phyloP scores from a whole-genome alignment of 257 asterid genomes.

The Plectranthus barbatus region DNA sequence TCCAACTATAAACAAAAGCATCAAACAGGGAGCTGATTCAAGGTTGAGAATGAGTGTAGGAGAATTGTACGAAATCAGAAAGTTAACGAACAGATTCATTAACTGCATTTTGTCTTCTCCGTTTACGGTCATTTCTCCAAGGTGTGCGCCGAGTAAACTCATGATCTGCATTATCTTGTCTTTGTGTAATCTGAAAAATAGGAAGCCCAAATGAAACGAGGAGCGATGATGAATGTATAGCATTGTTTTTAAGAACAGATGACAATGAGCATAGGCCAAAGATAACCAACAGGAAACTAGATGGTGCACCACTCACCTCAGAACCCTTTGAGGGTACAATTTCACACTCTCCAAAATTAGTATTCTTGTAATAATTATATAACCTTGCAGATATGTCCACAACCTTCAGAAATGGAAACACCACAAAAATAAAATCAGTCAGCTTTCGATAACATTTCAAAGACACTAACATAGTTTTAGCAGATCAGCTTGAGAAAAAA shows the following conservation, averaged over 20 bases:
- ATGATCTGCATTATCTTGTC: constrained; percentile 20
- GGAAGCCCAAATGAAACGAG: constrained; percentile 9
- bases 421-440: background rate
- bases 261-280: constrained; percentile 3
- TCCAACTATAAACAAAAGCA: constrained; percentile 7
- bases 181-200: constrained; percentile 31
- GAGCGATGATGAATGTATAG: background rate
- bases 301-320: constrained; percentile 37
- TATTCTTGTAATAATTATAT: constrained; percentile 30
- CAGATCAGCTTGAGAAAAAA: constrained; percentile 3
- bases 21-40: background rate
- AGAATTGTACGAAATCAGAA: constrained; percentile 3
- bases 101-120: constrained; percentile 30
- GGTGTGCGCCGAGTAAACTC: constrained; percentile 23
- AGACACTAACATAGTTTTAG: background rate
- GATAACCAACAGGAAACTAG: constrained; percentile 9
- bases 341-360: constrained; percentile 41
- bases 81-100: constrained; percentile 29
- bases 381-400: constrained; percentile 62
- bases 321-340: constrained; percentile 25
- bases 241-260: background rate
- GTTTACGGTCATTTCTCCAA: constrained; percentile 22
- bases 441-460: background rate
- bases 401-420: constrained; percentile 37
- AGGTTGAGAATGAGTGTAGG: background rate